Base-by-base conservation (phyloP, 2,329 filamentous ascomycete genomes). In the Scedosporium dehoogii region DNA sequence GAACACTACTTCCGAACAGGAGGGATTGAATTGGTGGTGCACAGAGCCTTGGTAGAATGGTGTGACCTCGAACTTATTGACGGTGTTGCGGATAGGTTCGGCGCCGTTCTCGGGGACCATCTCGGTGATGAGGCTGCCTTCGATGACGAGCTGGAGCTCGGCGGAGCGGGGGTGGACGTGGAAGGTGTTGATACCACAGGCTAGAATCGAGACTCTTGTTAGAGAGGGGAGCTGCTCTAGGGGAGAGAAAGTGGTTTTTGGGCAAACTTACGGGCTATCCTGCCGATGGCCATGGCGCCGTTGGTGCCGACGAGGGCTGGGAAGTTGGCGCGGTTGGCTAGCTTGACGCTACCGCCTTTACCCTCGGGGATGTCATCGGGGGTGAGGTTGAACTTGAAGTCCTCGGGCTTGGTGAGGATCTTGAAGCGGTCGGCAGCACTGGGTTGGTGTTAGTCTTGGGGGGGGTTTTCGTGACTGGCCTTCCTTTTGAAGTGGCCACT, bases 11-110 rank as follows among this genome's bases (percentile, higher is more conserved):
- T 76, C 71, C 53, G 76, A 73, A 70, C 82, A 85, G 66, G 78
- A 73, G 1, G 81, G 81, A 73, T 85, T 85, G 71, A 77, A 82
- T 68, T 84, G 79, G 6, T 77, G 80, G 71, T 85, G 83, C 23
- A 84, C 69, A 5, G 77, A 75, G 27, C 82, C 83, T 69, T 79
- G 77, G 67, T 79, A 81, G 72, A 84, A 84, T 58, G 80, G 76
- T 2, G 79, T 81, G 72, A 82, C 79, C 70, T 80, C 76, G 70
- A 76, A 75, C 64, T 73, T 70, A 10, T 66, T 67, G 46, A 84
- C 70, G 59, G 73, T 73, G 63, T 73, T 69, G 67, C 72, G 70
- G 62, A 80, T 79, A 53, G 78, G 75, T 66, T 79, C 73, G 58
- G 80, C 79, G 46, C 78, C 78, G 70, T 81, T 82, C 71, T 83